Evolutionary conservation across 2,329 filamentous ascomycete species (phyloP).

Genomic region (Clarireedia hainanense): DNA sequence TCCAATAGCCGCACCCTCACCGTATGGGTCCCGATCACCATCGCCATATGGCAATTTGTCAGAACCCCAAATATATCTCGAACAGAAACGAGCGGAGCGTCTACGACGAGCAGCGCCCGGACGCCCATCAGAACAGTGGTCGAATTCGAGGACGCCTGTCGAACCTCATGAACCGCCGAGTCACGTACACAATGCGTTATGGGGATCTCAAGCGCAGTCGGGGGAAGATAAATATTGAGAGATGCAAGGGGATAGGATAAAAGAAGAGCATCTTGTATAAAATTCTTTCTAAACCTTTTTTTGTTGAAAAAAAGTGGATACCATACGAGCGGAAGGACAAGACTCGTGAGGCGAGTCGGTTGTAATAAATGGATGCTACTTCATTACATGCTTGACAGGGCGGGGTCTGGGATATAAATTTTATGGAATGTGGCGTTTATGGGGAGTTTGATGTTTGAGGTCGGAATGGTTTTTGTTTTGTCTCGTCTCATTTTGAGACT

Average conservation of each 20-base stretch:
- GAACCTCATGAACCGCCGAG: neutral
- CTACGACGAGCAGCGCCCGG: constrained; percentile 8
- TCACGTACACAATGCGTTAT: constrained; percentile 2
- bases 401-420: too few species aligned
- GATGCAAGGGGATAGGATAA: neutral
- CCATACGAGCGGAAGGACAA: too few species aligned
- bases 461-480: too few species aligned
- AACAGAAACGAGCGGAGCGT: constrained; percentile 12
- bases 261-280: constrained; percentile 3
- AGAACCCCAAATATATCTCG: constrained; percentile 16
- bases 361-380: too few species aligned
- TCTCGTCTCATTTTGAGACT: too few species aligned
- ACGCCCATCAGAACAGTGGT: neutral
- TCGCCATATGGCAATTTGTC: constrained; percentile 5
- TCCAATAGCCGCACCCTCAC: constrained; percentile 10
- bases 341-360: too few species aligned
- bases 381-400: too few species aligned
- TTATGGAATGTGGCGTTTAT: too few species aligned
- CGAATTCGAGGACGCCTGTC: neutral
- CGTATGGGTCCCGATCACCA: constrained; percentile 2
- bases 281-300: neutral
- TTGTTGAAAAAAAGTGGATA: too few species aligned
- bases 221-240: neutral
- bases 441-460: too few species aligned
- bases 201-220: neutral